Evolutionary conservation across 805 yeast species (phyloP).

Genomic region (Sugiyamaella americana): DNA sequence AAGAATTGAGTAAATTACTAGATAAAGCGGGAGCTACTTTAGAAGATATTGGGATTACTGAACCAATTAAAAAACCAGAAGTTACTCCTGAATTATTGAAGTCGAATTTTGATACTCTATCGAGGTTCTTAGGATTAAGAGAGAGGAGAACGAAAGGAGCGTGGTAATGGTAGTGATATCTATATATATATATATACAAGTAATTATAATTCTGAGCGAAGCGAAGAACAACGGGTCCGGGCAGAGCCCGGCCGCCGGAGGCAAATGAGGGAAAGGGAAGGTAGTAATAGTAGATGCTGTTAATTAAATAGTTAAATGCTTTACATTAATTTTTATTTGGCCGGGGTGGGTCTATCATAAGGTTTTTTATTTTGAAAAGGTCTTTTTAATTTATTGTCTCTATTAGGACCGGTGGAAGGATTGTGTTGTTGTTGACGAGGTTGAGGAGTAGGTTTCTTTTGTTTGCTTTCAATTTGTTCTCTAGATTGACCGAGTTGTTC

Average conservation of each 20-base stretch:
- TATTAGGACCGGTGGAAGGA: not conserved
- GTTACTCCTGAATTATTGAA: slow-evolving; percentile 45
- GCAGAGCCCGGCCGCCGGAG: not conserved
- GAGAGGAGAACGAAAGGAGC: slow-evolving; percentile 46
- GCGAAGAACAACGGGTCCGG: not conserved
- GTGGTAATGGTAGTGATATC: slow-evolving; percentile 43
- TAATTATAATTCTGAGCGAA: too few species aligned
- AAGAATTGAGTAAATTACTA: slow-evolving; percentile 48
- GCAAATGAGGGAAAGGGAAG: too few species aligned
- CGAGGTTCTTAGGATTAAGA: slow-evolving; percentile 61
- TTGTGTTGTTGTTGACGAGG: not conserved
- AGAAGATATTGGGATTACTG: slow-evolving; percentile 39
- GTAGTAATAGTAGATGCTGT: too few species aligned
- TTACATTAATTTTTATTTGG: not conserved
- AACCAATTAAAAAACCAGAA: slow-evolving; percentile 23
- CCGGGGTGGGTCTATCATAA: slow-evolving; percentile 1
- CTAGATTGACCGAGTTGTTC: slow-evolving; percentile 3
- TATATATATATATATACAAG: not conserved
- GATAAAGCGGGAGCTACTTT: slow-evolving; percentile 28
- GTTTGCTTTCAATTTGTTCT: slow-evolving; percentile 2
- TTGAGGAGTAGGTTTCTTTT: not conserved
- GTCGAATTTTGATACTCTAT: slow-evolving; percentile 54
- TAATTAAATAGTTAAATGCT: not conserved
- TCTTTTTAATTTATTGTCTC: not conserved
- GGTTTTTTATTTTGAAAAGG: not conserved